phyloP scores from a whole-genome alignment of 1,284 basidiomycete genomes.

The Sanguinoderma infundibulare region DNA sequence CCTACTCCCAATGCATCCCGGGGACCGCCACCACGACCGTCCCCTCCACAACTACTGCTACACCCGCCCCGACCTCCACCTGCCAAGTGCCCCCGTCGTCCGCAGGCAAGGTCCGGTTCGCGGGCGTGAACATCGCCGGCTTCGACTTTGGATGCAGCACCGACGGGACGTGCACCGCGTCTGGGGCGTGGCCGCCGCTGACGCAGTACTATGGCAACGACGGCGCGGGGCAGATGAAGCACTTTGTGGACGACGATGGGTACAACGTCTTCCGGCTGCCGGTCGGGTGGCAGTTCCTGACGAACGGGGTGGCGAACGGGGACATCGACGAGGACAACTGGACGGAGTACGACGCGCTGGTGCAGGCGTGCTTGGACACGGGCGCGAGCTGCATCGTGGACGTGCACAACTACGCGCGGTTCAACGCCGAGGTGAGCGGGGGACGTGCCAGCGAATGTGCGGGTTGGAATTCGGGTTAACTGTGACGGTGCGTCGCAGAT shows the following conservation, averaged over 20 bases:
- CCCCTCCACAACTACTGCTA: slow-evolving; percentile 6
- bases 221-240: slow-evolving; percentile 57
- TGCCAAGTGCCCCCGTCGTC: slow-evolving; percentile 22
- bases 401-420: slow-evolving; percentile 64
- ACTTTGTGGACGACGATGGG: slow-evolving; percentile 55
- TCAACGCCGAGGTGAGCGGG: slow-evolving; percentile 43
- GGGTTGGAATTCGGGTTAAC: no score
- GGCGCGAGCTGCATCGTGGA: slow-evolving; percentile 59
- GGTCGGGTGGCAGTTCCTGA: slow-evolving; percentile 62
- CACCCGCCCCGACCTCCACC: slow-evolving; percentile 13
- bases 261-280: slow-evolving; percentile 58
- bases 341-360: slow-evolving; percentile 52
- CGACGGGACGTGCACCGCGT: slow-evolving; percentile 45
- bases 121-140: slow-evolving; percentile 50
- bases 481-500: slow-evolving; percentile 38
- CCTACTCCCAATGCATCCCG: slow-evolving; percentile 37
- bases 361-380: slow-evolving; percentile 48
- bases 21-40: slow-evolving; percentile 24
- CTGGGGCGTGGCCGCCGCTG: slow-evolving; percentile 48
- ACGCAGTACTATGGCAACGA: slow-evolving; percentile 48
- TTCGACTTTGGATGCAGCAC: slow-evolving; percentile 52
- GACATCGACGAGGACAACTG: slow-evolving; percentile 51
- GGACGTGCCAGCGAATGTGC: no score
- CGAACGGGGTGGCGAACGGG: slow-evolving; percentile 45
- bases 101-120: slow-evolving; percentile 32